These are phyloP conservation scores for Naganishia sp. DNA, from an alignment of 1,284 basidiomycete species.

Conservation along the genomic window DNA sequence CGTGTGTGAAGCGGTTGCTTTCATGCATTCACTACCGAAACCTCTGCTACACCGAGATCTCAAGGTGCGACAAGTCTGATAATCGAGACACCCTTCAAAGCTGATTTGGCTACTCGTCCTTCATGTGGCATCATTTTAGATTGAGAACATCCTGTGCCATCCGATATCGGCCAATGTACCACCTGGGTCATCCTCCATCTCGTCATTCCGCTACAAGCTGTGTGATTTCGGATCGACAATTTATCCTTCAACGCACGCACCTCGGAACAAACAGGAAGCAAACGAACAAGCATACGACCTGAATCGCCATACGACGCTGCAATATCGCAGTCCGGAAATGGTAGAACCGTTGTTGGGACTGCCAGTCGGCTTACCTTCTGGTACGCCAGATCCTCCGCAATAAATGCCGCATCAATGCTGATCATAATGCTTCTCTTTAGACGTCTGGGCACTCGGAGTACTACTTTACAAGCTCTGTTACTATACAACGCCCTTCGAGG, in stretches of 20 bases:
- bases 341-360: constrained; percentile 65
- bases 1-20: constrained; percentile 85
- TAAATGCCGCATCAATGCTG: background rate
- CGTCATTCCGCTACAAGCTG: constrained; percentile 71
- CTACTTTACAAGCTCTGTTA: constrained; percentile 86
- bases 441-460: constrained; percentile 76
- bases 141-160: constrained; percentile 86
- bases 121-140: constrained; percentile 49
- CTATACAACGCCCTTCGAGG: constrained; percentile 98
- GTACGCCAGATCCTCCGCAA: constrained; percentile 42
- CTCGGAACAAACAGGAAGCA: constrained; percentile 75
- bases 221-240: constrained; percentile 98
- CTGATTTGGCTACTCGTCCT: too few relatives aligned
- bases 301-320: constrained; percentile 90
- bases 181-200: constrained; percentile 64
- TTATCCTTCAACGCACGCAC: constrained; percentile 67
- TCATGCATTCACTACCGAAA: constrained; percentile 87
- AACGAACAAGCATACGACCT: constrained; percentile 85
- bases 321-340: constrained; percentile 98
- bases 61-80: constrained; percentile 59
- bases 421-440: constrained; percentile 44
- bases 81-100: background rate
- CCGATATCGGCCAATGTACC: constrained; percentile 35
- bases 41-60: constrained; percentile 94
- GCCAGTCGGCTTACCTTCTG: constrained; percentile 56